Evolutionary conservation across 2,329 filamentous ascomycete genomes (phyloP), one percentile per base, ranked within the genome.

Genomic region (Penicillium occitanis): DNA sequence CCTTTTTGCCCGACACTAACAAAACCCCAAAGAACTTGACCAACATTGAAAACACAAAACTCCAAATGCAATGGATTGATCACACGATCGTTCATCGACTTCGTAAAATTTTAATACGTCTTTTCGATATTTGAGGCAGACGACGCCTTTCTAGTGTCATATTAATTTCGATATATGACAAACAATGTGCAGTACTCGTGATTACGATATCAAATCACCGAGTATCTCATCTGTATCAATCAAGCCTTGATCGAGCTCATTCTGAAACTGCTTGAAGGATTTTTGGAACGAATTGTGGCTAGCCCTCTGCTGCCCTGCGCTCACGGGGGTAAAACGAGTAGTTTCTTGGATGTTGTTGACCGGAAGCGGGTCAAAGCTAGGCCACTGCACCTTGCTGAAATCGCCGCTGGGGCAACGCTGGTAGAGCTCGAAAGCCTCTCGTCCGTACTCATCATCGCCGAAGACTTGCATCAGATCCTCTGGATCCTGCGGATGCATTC

Each of bases 351-450:
- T 50, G 4, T 33, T 28, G 35, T 60, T 33, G 6, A 40, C 17
- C 17, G 60, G 40, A 37, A 63, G 11, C 2, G 35, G 19, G 11
- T 58, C 35, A 19, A 66, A 63, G n/a, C 33, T 44, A 37, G 67
- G 67, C 67, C 67, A 68, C 25, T 63, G 44, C 14, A 68, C 13
- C 50, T 65, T 51, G 58, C 40, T 65, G 14, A 68, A 42, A 59
- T 68, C 67, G 19, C 67, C 67, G 46, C 57, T 66, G 19, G 67
- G 67, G 22, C 67, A 68, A 30, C 55, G 63, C n/a, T 65, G 30
- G 37, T 59, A 67, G 42, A 67, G 44, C 19, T 66, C 66, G 37
- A 60, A 64, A 40, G 67, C 66, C 13, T 64, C 50, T 7, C 33
- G 63, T 10, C 65, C 67, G 25, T 53, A 33, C 22, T 68, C 66